These are phyloP conservation scores for Begonia peltatifolia DNA, from an alignment of 306 rosid genomes.

Conservation along the genomic window DNA sequence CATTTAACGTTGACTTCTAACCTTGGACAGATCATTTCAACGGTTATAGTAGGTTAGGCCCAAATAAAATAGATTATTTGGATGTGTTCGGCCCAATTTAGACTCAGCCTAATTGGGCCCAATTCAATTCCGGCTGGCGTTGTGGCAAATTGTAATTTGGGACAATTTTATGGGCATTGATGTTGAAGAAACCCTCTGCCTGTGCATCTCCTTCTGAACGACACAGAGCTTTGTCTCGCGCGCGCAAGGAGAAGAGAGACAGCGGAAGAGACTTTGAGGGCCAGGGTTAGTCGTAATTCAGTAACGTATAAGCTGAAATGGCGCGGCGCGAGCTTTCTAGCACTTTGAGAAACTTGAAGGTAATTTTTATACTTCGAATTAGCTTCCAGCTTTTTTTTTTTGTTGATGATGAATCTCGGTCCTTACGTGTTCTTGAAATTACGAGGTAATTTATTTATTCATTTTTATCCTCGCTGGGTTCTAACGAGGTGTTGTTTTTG, in stretches of 20 bases:
- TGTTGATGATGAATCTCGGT: neutral
- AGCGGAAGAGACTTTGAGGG: slow-evolving; percentile 4
- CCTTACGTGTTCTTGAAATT: neutral
- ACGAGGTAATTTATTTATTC: neutral
- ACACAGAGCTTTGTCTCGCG: neutral
- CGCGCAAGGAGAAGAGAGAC: neutral
- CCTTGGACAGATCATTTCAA: too few species aligned
- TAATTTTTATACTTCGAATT: slow-evolving; percentile 6
- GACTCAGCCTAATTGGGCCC: too few species aligned
- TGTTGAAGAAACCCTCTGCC: slow-evolving; percentile 1
- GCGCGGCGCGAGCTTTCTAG: slow-evolving; percentile 65
- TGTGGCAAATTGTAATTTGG: too few species aligned
- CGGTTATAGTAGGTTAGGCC: too few species aligned
- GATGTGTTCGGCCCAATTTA: too few species aligned
- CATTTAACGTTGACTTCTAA: too few species aligned
- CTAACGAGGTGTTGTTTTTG: neutral
- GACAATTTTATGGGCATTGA: too few species aligned
- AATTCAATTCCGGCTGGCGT: too few species aligned
- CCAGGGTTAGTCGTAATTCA: neutral
- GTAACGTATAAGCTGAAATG: slow-evolving; percentile 18
- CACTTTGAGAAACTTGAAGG: slow-evolving; percentile 74
- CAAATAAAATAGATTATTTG: too few species aligned
- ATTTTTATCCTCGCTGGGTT: too few species aligned
- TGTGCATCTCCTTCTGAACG: too few species aligned
- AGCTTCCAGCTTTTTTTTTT: neutral